Evolutionary conservation across 2,329 filamentous ascomycete genomes (phyloP), one percentile per base, ranked within the genome.

Genomic region (Colletotrichum sp.): DNA sequence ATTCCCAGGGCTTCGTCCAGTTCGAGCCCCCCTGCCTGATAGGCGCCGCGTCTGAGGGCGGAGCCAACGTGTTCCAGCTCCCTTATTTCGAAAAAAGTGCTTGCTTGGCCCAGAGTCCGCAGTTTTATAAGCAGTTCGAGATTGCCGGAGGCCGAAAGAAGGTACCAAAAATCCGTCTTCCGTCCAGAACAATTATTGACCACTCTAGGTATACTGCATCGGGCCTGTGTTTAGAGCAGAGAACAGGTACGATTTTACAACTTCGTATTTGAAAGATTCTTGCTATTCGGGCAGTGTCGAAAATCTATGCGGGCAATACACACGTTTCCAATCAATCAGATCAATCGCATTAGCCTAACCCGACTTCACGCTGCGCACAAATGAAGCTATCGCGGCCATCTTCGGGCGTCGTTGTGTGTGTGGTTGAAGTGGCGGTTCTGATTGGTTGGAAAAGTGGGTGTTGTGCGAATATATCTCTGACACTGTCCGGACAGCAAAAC

Each of bases 21-120:
- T 96, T 98, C 81, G 95, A 98, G 83, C 94, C 96, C 3, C 96
- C 97, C 12, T 96, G 96, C 84, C 89, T 99, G 58, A 95, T 98
- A 71, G 96, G 94, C 66, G 94, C 96, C 16, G 94, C 97, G 6
- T 97, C 95, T 6, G 97, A 99, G 87, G 96, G 97, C 80, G 97
- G 97, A 78, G 93, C 93, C 79, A 97, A 96, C 83, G 96, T 98
- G 55, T 98, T 99, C 85, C 90, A 93, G 80, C 89, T 98, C 79
- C 93, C 93, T 58, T 98, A 98, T 87, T 98, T 98, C 84, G 95
- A 94, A 79, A 92, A 94, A 81, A 91, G 94, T 78, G 96, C 95
- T 2, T 97, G 89, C 83, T 89, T 97, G 24, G 95, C 95, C 8
- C 94, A 96, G 83, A 94, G 92, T 8, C 95, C 95, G 8, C 95